Percentiles rank a stretch among this genome's conserved stretches.
These are phyloP conservation scores for Ascochyta lentis DNA, from an alignment of 2,329 filamentous ascomycete genomes.

Conservation along the genomic window DNA sequence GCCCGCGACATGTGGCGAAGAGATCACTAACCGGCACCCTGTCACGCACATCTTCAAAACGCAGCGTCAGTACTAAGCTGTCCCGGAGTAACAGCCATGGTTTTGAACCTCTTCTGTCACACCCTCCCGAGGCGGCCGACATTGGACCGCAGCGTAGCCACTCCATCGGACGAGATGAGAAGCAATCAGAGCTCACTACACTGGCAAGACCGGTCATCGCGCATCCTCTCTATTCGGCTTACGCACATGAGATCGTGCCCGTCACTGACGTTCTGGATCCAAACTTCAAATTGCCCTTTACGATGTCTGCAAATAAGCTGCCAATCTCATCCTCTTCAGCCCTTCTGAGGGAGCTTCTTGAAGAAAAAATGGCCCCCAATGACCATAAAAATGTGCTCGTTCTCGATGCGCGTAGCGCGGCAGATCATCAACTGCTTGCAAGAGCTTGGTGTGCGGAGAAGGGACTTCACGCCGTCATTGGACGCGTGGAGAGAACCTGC, in stretches of 20 bases:
- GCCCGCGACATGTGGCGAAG: conserved; percentile 32
- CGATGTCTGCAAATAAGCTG: conserved; percentile 23
- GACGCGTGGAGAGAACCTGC: conserved; percentile 71
- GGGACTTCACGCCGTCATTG: conserved; percentile 77
- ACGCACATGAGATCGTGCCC: conserved; percentile 46
- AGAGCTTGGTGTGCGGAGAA: conserved; percentile 75
- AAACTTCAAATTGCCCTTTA: conserved; percentile 37
- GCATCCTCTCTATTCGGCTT: conserved; percentile 52
- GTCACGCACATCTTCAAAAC: conserved; percentile 44
- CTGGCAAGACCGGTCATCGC: conserved; percentile 25
- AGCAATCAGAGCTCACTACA: conserved; percentile 4
- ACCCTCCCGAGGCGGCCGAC: conserved; percentile 40
- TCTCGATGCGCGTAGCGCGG: conserved; percentile 62
- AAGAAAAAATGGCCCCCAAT: conserved; percentile 19
- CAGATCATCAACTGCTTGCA: conserved; percentile 72
- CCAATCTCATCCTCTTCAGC: conserved; percentile 24
- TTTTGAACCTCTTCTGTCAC: conserved; percentile 44
- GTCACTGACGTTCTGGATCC: conserved; percentile 41
- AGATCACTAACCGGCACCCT: conserved; percentile 32
- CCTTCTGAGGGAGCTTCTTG: conserved; percentile 16
- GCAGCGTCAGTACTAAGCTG: conserved; percentile 32
- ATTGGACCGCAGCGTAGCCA: conserved; percentile 37
- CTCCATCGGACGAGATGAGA: conserved; percentile 25
- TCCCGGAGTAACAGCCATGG: conserved; percentile 44
- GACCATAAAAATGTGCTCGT: conserved; percentile 47